Percentiles rank a stretch among this genome's conserved stretches.
Evolutionary conservation across 2,329 filamentous ascomycete genomes (phyloP).

Genomic region (Annulohypoxylon truncatum): DNA sequence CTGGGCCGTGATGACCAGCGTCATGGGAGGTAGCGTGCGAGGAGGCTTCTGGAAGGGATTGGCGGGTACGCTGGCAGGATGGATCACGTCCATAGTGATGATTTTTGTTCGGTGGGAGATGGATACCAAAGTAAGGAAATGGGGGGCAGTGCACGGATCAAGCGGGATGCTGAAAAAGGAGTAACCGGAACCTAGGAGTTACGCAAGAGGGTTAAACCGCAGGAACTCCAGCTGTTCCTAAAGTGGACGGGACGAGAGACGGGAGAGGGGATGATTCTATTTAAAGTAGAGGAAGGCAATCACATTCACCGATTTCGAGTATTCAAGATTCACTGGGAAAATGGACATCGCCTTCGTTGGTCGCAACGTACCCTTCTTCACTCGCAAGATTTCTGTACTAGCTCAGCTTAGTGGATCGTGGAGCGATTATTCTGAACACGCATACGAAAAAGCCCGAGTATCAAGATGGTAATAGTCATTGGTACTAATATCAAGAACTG

Average conservation of each 20-base stretch:
- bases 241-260: conserved; percentile 45
- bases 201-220: conserved; percentile 33
- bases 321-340: conserved; percentile 44
- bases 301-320: conserved; percentile 45
- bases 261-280: conserved; percentile 41
- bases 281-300: conserved; percentile 43
- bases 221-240: too few species aligned
- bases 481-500: too few species aligned
- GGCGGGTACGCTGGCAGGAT: conserved; percentile 51
- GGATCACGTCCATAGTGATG: conserved; percentile 52
- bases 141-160: conserved; percentile 48
- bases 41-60: conserved; percentile 48
- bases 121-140: conserved; percentile 53
- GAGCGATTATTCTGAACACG: conserved; percentile 41
- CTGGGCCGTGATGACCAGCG: conserved; percentile 65
- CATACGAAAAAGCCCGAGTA: background rate
- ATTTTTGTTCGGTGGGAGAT: conserved; percentile 54
- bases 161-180: background rate
- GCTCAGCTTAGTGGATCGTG: conserved; percentile 36
- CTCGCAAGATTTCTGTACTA: conserved; percentile 41
- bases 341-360: conserved; percentile 43
- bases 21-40: conserved; percentile 49
- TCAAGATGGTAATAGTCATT: conserved; percentile 4
- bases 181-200: too few species aligned
- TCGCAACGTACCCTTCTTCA: conserved; percentile 38